A percentile compares a stretch with the other conserved stretches of the same genome.
Conservation (phyloP, 192 early-diverging fungal genomes). For the Backusella tuberculispora region DNA sequence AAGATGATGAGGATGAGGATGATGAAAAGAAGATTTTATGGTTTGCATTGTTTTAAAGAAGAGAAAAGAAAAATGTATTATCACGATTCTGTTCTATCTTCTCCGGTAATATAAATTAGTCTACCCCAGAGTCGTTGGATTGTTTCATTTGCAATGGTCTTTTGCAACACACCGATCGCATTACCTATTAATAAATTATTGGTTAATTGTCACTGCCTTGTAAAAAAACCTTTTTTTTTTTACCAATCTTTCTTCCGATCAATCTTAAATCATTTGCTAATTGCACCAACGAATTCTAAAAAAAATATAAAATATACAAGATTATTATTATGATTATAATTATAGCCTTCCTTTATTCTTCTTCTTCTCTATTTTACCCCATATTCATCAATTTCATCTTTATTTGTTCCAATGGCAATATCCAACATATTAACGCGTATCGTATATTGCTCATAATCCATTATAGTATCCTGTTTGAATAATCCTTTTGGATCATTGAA, state of each 20-base stretch:
- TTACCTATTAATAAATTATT: too few species aligned
- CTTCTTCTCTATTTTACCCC: neutral
- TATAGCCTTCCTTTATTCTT: neutral
- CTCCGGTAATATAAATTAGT: neutral
- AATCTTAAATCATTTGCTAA: neutral
- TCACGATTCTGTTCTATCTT: neutral
- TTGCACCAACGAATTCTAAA: neutral
- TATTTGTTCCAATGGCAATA: constrained; percentile 4
- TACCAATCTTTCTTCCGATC: constrained; percentile 11
- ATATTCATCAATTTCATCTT: neutral
- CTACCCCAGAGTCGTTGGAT: neutral
- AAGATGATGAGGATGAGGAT: too few species aligned
- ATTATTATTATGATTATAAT: neutral
- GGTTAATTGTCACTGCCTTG: too few species aligned
- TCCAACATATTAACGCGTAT: constrained; percentile 16
- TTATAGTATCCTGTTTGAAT: neutral
- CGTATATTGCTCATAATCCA: constrained; percentile 12
- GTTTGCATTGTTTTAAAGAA: too few species aligned
- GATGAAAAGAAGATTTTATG: neutral
- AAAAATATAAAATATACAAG: neutral
- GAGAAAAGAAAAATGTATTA: neutral
- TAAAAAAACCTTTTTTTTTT: too few species aligned
- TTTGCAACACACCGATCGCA: neutral
- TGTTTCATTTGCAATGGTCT: neutral
- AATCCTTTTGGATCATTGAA: constrained; percentile 9